Evolutionary conservation across 2,329 filamentous ascomycete species (phyloP).

Genomic region (Blumeriella jaapii): DNA sequence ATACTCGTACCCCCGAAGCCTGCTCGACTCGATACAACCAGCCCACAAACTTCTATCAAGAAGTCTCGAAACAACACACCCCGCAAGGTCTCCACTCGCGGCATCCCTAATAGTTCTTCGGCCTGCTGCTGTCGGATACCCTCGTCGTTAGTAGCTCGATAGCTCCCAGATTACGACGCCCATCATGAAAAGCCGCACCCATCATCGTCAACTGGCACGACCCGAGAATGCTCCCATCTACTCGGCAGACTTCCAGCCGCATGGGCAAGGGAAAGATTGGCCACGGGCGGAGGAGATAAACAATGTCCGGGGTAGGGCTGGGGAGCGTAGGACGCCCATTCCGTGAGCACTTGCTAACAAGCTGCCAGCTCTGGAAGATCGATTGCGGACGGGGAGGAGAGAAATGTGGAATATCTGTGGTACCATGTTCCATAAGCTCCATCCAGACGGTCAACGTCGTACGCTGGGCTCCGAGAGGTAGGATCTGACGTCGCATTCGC

Average conservation of each 20-base stretch:
- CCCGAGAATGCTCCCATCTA: conserved; percentile 95
- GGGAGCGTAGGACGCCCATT: conserved; percentile 16
- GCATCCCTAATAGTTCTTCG: background rate
- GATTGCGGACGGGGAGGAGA: conserved; percentile 73
- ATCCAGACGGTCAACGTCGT: conserved; percentile 98
- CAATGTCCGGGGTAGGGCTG: conserved; percentile 66
- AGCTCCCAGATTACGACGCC: conserved; percentile 9
- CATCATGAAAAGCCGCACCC: conserved; percentile 85
- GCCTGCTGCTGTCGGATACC: conserved; percentile 11
- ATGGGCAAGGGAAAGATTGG: conserved; percentile 82
- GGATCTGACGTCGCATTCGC: conserved; percentile 16
- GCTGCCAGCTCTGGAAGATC: conserved; percentile 75
- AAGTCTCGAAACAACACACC: background rate
- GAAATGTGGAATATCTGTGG: conserved; percentile 86
- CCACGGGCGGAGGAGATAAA: conserved; percentile 94
- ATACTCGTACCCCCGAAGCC: too few species aligned
- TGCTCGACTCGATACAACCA: too few species aligned
- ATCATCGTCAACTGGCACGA: conserved; percentile 98
- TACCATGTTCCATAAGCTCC: conserved; percentile 82
- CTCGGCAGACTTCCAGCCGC: conserved; percentile 90
- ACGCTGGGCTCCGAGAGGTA: conserved; percentile 88
- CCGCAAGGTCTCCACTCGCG: background rate
- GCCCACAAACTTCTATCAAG: background rate
- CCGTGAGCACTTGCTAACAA: conserved; percentile 21
- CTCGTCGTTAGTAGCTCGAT: conserved; percentile 10